Percentiles rank a stretch among this genome's conserved stretches.
Evolutionary conservation across 169 alveolate species (phyloP).

Genomic region (Babesia divergens): DNA sequence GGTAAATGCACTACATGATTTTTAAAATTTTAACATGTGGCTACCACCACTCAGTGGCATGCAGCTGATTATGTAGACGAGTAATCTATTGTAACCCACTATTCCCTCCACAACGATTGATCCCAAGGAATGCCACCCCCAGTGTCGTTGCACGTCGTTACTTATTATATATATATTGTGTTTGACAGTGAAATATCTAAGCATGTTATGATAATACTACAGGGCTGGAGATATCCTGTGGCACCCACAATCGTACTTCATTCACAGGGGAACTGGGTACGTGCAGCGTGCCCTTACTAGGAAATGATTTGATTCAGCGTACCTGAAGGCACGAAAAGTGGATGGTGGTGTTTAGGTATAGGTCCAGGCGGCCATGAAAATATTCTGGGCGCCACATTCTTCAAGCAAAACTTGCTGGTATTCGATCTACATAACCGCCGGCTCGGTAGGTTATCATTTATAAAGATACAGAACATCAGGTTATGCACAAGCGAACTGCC

Average conservation of each 20-base stretch:
- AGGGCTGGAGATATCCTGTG: conserved; percentile 37
- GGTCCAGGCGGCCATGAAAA: conserved; percentile 62
- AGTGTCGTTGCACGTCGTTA: too few species aligned
- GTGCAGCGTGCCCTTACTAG: too few species aligned
- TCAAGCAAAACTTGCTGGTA: conserved; percentile 64
- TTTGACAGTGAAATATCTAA: background rate
- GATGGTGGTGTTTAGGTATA: conserved; percentile 77
- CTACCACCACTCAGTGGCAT: too few species aligned
- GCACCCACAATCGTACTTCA: conserved; percentile 59
- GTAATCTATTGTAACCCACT: too few species aligned
- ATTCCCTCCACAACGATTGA: too few species aligned
- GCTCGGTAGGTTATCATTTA: conserved; percentile 40
- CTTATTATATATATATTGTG: too few species aligned
- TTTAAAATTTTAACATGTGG: too few species aligned
- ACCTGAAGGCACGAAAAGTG: background rate
- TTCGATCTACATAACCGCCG: conserved; percentile 57
- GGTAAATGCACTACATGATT: conserved; percentile 23
- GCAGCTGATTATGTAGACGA: too few species aligned
- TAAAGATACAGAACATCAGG: background rate
- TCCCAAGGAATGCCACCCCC: too few species aligned
- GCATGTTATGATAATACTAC: background rate
- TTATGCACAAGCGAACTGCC: background rate
- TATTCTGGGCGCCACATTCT: conserved; percentile 73
- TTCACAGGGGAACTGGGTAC: conserved; percentile 31
- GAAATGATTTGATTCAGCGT: too few species aligned